These are phyloP conservation scores for Talaromyces trachyspermus DNA, from an alignment of 495 filamentous ascomycete species.

Conservation along the genomic window DNA sequence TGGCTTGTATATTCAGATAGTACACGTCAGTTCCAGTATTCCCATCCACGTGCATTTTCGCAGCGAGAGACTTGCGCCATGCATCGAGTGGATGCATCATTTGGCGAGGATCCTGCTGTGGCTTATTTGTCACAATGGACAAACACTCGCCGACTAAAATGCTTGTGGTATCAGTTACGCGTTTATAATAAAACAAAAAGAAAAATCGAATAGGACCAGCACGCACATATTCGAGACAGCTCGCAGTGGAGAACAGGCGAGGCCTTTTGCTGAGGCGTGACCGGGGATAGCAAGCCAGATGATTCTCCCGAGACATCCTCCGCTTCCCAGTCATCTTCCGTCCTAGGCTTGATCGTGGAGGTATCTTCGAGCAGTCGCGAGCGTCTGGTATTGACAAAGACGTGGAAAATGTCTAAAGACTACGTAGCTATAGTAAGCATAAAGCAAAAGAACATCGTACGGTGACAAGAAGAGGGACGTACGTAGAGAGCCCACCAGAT, in stretches of 20 bases:
- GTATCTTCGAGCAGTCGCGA: constrained; percentile 10
- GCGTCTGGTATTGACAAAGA: constrained; percentile 13
- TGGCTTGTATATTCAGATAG: constrained; percentile 12
- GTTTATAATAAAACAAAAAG: constrained; percentile 9
- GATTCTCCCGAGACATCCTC: constrained; percentile 9
- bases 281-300: constrained; percentile 10
- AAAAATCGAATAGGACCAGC: constrained; percentile 9
- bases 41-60: constrained; percentile 10
- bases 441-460: constrained; percentile 9
- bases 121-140: constrained; percentile 7
- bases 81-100: constrained; percentile 11
- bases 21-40: constrained; percentile 12
- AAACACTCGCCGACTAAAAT: not conserved
- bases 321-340: constrained; percentile 13
- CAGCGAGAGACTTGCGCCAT: constrained; percentile 11
- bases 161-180: too few relatives aligned
- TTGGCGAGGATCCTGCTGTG: constrained; percentile 12
- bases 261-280: constrained; percentile 12
- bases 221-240: constrained; percentile 12
- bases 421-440: constrained; percentile 11
- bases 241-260: constrained; percentile 12
- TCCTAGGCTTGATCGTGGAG: constrained; percentile 11
- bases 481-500: constrained; percentile 13
- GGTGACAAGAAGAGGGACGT: constrained; percentile 9
- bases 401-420: constrained; percentile 12